Evolutionary conservation across 225 moss, liverwort and hornwort genomes (phyloP), one percentile per base, ranked within the genome.

Genomic region (Sphagnum tenellum): DNA sequence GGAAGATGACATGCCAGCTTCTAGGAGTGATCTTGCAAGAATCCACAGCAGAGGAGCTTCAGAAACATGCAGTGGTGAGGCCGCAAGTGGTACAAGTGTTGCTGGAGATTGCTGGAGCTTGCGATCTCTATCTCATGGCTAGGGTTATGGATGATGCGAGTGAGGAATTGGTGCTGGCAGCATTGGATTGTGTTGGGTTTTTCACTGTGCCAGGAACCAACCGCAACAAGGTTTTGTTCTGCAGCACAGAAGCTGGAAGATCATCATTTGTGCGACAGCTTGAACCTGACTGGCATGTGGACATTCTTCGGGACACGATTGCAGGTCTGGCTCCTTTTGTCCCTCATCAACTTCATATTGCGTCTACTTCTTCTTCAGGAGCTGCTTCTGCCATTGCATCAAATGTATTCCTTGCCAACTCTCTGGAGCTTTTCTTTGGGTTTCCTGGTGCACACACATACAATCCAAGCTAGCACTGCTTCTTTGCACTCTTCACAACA

Each of bases 221-320:
- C 67, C 88, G 88, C 3, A 90, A 94, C 75, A 94, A 94, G 79
- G 89, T 94, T 9, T 72, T 94, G 47, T 94, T 94, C 63, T 94
- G 93, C 65, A 81, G 81, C 67, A 88, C 88, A 47, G 93, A 94
- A 70, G 72, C 77, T 7, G 93, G 93, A 8, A 75, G 89, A 63
- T 86, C 88, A 3, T 89, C 88, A 4, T 94, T 94, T 75, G 93
- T 89, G 73, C 79, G 93, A 61, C 89, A 94, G 71, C 74, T 94
- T 65, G 93, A 94, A 69, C 90, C 89, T 47, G 93, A 94, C 67
- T 94, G 93, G 93, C 93, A 94, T 70, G 90, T 94, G 63, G 93
- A 94, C 63, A 81, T 80, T 4, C 64, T 67, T 47, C 50, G 72
- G 62, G 71, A 73, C 46, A 79, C 72, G 44, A 77, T 73, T 52